Evolutionary conservation across 306 rosid species (phyloP).

Genomic region (Lotus japonicus): DNA sequence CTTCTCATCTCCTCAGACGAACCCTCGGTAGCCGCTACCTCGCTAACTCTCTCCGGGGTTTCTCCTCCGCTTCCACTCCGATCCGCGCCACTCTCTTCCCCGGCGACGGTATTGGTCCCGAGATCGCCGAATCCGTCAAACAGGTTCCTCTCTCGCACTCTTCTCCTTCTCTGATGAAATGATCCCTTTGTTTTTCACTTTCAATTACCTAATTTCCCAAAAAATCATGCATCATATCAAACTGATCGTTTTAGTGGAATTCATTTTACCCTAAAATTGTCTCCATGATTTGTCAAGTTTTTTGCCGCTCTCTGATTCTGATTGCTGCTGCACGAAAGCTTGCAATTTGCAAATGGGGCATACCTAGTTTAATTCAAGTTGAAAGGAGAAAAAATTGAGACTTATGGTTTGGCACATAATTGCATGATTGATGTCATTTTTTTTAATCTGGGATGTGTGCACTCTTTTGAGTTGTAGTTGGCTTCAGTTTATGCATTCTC

Average conservation of each 20-base stretch:
- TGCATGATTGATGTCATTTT: no score
- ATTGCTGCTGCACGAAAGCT: background rate
- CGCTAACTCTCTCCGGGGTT: conserved; percentile 30
- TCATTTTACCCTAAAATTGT: background rate
- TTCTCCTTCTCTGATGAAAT: background rate
- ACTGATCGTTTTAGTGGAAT: background rate
- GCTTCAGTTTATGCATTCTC: background rate
- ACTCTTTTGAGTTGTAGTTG: background rate
- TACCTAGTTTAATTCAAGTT: background rate
- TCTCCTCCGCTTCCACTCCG: conserved; percentile 59
- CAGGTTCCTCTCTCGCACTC: conserved; percentile 34
- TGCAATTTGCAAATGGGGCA: background rate
- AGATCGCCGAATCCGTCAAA: conserved; percentile 91
- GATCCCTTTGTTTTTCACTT: no score
- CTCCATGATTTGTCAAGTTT: no score
- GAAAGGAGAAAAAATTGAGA: background rate
- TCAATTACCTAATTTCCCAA: background rate
- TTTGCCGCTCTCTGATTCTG: background rate
- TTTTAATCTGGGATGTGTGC: background rate
- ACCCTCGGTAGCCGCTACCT: conserved; percentile 57
- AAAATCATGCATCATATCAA: background rate
- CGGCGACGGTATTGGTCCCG: conserved; percentile 98
- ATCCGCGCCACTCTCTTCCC: conserved; percentile 96
- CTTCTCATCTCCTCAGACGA: conserved; percentile 65
- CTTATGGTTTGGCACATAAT: background rate